Evolutionary conservation across 805 yeast genomes (phyloP).

Genomic region (Cyberlindnera misumaiensis): DNA sequence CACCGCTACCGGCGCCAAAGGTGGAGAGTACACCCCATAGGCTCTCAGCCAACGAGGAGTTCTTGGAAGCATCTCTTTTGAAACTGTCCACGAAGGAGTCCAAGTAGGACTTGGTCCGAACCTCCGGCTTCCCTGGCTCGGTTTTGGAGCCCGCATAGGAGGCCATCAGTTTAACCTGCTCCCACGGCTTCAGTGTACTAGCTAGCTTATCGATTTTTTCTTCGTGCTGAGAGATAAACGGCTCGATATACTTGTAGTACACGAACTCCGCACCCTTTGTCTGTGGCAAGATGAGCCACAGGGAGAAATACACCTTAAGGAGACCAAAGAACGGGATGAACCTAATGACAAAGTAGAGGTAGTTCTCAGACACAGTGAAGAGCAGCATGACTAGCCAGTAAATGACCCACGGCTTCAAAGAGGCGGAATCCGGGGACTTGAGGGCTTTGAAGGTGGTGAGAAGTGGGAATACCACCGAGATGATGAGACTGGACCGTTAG

Average conservation of each 20-base stretch:
- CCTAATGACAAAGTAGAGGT: conserved; percentile 36
- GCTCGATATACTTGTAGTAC: conserved; percentile 31
- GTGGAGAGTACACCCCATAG: conserved; percentile 2
- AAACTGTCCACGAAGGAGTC: conserved; percentile 9
- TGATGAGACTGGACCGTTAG: conserved; percentile 22
- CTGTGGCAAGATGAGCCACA: conserved; percentile 57
- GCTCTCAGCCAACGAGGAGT: conserved; percentile 4
- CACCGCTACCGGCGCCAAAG: not conserved
- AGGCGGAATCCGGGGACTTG: conserved; percentile 17
- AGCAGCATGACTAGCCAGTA: conserved; percentile 64
- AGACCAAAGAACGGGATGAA: conserved; percentile 52
- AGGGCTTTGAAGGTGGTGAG: conserved; percentile 56
- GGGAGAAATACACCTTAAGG: conserved; percentile 37
- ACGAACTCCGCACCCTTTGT: conserved; percentile 38
- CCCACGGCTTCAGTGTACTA: conserved; percentile 6
- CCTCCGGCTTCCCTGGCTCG: not conserved
- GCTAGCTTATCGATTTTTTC: conserved; percentile 24
- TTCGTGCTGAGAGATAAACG: conserved; percentile 32
- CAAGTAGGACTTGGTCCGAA: conserved; percentile 2
- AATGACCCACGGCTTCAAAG: conserved; percentile 35
- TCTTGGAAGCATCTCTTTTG: not conserved
- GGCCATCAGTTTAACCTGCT: conserved; percentile 1
- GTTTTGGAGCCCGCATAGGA: conserved; percentile 2
- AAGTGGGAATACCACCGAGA: conserved; percentile 50
- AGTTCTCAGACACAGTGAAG: conserved; percentile 32